A percentile compares a stretch with the other conserved stretches of the same genome.
phyloP scores from a whole-genome alignment of 2,329 filamentous ascomycete species.

The Ophidiomyces ophidiicola region DNA sequence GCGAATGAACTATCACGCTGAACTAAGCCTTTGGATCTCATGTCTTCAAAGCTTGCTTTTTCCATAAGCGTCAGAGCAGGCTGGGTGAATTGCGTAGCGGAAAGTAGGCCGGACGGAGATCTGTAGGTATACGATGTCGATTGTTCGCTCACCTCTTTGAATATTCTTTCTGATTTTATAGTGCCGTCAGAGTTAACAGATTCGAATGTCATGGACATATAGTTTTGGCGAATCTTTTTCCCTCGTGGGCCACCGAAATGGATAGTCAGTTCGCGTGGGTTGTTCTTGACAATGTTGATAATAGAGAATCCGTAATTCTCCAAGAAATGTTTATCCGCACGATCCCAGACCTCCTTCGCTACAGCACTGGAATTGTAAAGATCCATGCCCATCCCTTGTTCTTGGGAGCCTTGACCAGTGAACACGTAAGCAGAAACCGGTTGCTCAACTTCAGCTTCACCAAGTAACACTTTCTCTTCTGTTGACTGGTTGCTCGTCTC shows the following conservation, averaged over 20 bases:
- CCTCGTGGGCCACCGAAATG: slow-evolving; percentile 94
- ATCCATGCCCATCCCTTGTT: slow-evolving; percentile 99
- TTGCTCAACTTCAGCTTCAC: slow-evolving; percentile 95
- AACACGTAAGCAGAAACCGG: slow-evolving; percentile 95
- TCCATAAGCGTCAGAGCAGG: slow-evolving; percentile 97
- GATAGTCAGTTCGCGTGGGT: slow-evolving; percentile 95
- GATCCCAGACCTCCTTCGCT: slow-evolving; percentile 94
- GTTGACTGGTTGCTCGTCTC: slow-evolving; percentile 92
- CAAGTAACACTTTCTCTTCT: slow-evolving; percentile 89
- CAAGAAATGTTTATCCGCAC: slow-evolving; percentile 93
- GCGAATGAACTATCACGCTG: slow-evolving; percentile 95
- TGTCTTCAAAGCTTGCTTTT: slow-evolving; percentile 98
- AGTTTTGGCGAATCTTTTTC: slow-evolving; percentile 96
- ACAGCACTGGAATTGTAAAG: slow-evolving; percentile 87
- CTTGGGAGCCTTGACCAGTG: slow-evolving; percentile 94
- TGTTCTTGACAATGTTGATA: slow-evolving; percentile 98
- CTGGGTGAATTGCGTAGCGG: slow-evolving; percentile 96
- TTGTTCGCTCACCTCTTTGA: slow-evolving; percentile 90
- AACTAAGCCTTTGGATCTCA: slow-evolving; percentile 92
- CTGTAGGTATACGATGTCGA: slow-evolving; percentile 95
- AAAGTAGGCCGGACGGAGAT: slow-evolving; percentile 85
- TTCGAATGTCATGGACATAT: slow-evolving; percentile 99
- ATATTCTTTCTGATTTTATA: slow-evolving; percentile 98
- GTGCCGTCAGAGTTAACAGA: slow-evolving; percentile 84
- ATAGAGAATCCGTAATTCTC: slow-evolving; percentile 99